A percentile compares a stretch with the other conserved stretches of the same genome.
Conservation (phyloP, 495 filamentous ascomycete species). For the Aspergillus hancockii region DNA sequence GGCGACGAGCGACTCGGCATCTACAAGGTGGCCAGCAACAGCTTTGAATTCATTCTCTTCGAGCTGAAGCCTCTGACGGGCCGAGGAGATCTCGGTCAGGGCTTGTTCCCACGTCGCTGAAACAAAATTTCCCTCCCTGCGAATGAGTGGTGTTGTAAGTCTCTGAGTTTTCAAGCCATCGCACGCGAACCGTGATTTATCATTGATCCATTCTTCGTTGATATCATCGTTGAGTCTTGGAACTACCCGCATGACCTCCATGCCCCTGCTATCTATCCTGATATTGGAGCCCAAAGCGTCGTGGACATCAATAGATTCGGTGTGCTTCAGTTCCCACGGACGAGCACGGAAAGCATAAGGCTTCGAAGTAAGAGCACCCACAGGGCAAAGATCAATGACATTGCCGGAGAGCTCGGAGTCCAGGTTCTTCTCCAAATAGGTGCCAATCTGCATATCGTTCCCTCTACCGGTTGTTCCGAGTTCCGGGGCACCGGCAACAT, state of each 20-base stretch:
- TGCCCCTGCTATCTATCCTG: slow-evolving; percentile 85
- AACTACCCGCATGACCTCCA: slow-evolving; percentile 93
- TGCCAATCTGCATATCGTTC: slow-evolving; percentile 97
- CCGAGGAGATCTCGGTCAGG: slow-evolving; percentile 77
- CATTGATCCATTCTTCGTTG: slow-evolving; percentile 99
- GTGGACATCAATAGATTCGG: slow-evolving; percentile 91
- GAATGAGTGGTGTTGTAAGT: slow-evolving; percentile 87
- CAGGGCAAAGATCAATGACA: slow-evolving; percentile 96
- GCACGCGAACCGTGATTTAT: slow-evolving; percentile 95
- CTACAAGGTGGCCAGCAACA: slow-evolving; percentile 85
- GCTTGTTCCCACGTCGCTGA: slow-evolving; percentile 94
- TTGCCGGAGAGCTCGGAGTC: slow-evolving; percentile 95
- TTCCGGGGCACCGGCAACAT: slow-evolving; percentile 93
- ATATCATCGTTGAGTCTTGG: slow-evolving; percentile 95
- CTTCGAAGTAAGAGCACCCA: slow-evolving; percentile 94
- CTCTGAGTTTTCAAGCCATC: slow-evolving; percentile 96
- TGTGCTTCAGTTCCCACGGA: slow-evolving; percentile 93
- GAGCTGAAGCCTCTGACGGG: slow-evolving; percentile 71
- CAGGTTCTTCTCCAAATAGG: slow-evolving; percentile 88
- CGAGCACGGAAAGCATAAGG: slow-evolving; percentile 96
- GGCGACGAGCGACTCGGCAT: slow-evolving; percentile 89
- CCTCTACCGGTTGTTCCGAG: slow-evolving; percentile 91
- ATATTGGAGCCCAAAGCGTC: slow-evolving; percentile 94
- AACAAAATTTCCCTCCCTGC: slow-evolving; percentile 82
- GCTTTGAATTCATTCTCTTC: slow-evolving; percentile 94